Evolutionary conservation across 2,329 filamentous ascomycete genomes (phyloP), one percentile per base, ranked within the genome.

Genomic region (Lasiodiplodia gonubiensis): DNA sequence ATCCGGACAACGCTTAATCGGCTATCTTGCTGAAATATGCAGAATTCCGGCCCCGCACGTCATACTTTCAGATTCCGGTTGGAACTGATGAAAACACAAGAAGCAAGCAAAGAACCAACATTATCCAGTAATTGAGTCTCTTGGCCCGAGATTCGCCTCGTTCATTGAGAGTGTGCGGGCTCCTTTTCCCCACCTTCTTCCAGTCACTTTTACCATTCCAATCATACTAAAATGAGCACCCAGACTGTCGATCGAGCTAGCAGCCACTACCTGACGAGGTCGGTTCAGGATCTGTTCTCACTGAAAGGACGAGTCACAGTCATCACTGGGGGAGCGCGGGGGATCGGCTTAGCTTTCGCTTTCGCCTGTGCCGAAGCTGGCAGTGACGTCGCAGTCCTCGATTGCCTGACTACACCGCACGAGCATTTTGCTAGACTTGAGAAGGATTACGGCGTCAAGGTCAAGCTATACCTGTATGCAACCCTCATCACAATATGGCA

Each of bases 401-500:
- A 27, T 14, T 21, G 23, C 25, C 25, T 54, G 16, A 23, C n/a
- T 11, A 30, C 52, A 33, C 46, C 46, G n/a, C 46, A 49, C 11
- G 46, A 49, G n/a, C 46, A 49, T 18, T 49, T 49, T 4, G 18
- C 14, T 18, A 49, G 18, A 18, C 46, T 49, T 49, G 46, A n/a
- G 46, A 49, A 21, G 4, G 46, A 49, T 2, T 49, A 49, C n/a
- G 65, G 65, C 14, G 65, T 67, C 8, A 67, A 60, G 25, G 65
- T 57, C 21, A 30, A 53, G 48, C 60, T 61, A 14, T 67, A 67
- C 33, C 12, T 33, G 65, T 63, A 48, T 11, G 65, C 18, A 61
- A 14, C n/a, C n/a, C 23, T 4, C 10, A 10, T 63, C 4, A 21
- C 12, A 12, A 14, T 0, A 21, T 21, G 1, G 46, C 2, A n/a